These are phyloP conservation scores for Phenoliferia sp. DNA, from an alignment of 1,284 basidiomycete species.

Conservation along the genomic window DNA sequence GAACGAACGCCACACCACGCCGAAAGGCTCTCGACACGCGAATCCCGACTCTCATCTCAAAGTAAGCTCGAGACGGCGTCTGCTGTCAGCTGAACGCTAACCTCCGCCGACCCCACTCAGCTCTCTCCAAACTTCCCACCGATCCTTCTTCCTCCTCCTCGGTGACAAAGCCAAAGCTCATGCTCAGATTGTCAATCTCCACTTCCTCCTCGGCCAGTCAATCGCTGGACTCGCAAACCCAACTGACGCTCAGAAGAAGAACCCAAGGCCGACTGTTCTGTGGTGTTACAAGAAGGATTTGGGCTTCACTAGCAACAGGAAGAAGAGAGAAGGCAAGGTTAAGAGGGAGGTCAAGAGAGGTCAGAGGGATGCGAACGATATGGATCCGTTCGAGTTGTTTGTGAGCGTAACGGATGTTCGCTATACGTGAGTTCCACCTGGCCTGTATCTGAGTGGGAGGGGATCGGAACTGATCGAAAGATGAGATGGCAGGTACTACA, in stretches of 20 bases:
- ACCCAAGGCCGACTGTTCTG: constrained; percentile 80
- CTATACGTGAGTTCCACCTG: constrained; percentile 64
- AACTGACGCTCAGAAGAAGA: constrained; percentile 36
- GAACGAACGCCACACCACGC: constrained; percentile 16
- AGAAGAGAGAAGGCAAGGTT: constrained; percentile 92
- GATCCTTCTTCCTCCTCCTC: constrained; percentile 94
- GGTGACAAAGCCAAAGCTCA: constrained; percentile 94
- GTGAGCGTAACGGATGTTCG: constrained; percentile 98
- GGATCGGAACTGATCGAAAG: neutral
- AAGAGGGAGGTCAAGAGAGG: constrained; percentile 92
- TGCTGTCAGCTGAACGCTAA: neutral
- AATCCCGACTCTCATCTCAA: constrained; percentile 25
- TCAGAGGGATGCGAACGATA: constrained; percentile 87
- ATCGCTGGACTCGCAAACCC: constrained; percentile 36
- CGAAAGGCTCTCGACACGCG: constrained; percentile 29
- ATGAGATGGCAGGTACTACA: constrained; percentile 60
- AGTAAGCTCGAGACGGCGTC: neutral
- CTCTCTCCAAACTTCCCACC: constrained; percentile 65
- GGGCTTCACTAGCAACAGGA: constrained; percentile 90
- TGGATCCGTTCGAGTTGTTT: constrained; percentile 97
- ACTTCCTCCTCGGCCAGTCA: constrained; percentile 88
- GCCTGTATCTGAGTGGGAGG: neutral
- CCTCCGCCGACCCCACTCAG: neutral
- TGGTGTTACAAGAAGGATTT: constrained; percentile 99
- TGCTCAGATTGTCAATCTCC: constrained; percentile 82